These are phyloP conservation scores for Myxozyma sirexii DNA, from an alignment of 805 yeast genomes.

Conservation along the genomic window DNA sequence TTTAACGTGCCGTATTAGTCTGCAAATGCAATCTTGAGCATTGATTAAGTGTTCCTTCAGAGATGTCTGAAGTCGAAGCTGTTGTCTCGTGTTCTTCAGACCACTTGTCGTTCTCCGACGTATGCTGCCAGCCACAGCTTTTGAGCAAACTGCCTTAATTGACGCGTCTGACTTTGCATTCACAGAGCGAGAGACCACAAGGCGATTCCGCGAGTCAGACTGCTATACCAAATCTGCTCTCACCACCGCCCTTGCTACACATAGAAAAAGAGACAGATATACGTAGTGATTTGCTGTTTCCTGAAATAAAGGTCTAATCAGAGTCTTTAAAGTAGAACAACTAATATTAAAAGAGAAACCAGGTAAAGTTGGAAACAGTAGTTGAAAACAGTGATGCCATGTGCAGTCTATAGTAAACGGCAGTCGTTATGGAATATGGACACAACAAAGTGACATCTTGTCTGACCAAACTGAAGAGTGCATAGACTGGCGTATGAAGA, in stretches of 20 bases:
- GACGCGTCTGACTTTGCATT: not conserved
- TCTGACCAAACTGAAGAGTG: no score
- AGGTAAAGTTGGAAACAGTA: no score
- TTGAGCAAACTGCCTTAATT: not conserved
- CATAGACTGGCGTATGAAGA: no score
- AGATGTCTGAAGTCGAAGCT: conserved; percentile 9
- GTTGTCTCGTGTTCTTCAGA: conserved; percentile 23
- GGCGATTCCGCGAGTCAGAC: conserved; percentile 15
- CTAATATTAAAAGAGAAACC: no score
- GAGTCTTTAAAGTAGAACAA: no score
- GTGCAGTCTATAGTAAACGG: no score
- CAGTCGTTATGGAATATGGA: no score
- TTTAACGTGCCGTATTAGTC: not conserved
- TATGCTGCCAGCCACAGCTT: conserved; percentile 1
- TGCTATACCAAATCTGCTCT: conserved; percentile 6
- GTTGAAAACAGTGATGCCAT: no score
- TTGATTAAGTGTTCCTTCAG: not conserved
- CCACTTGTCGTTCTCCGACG: conserved; percentile 20
- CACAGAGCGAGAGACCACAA: not conserved
- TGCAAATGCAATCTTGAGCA: not conserved
- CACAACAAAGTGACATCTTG: no score
- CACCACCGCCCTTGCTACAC: conserved; percentile 9
- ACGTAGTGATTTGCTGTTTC: not conserved
- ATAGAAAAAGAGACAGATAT: not conserved
- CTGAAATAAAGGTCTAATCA: no score